These are phyloP conservation scores for Nepenthes gracilis DNA, from an alignment of 148 eudicot genomes.

Conservation along the genomic window DNA sequence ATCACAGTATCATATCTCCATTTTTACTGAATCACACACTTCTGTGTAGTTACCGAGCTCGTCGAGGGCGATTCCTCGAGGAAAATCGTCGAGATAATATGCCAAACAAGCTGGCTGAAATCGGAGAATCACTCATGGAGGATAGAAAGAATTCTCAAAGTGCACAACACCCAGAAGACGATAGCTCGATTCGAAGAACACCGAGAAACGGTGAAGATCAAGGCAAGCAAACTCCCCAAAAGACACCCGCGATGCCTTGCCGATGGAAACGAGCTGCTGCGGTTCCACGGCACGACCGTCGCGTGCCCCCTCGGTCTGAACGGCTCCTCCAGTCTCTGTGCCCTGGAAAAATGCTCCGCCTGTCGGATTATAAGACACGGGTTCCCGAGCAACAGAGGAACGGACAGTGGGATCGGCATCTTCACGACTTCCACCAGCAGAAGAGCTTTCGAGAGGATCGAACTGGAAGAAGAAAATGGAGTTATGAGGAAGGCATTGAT, in stretches of 20 bases:
- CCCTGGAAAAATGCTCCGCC: conserved; percentile 59
- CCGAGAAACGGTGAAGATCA: conserved; percentile 64
- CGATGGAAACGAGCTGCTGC: conserved; percentile 81
- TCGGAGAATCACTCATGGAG: conserved; percentile 60
- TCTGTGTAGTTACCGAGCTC: conserved; percentile 72
- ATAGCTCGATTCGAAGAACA: conserved; percentile 83
- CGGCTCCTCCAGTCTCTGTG: conserved; percentile 64
- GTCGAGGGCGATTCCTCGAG: conserved; percentile 85
- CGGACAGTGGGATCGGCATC: conserved; percentile 60
- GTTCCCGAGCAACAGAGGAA: conserved; percentile 48
- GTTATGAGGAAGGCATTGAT: conserved; percentile 59
- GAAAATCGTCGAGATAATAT: conserved; percentile 88
- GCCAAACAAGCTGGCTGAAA: conserved; percentile 73
- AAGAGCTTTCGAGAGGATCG: conserved; percentile 65
- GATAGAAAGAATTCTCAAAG: conserved; percentile 74
- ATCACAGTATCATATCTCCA: too few species aligned
- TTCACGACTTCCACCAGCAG: conserved; percentile 87
- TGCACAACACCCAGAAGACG: conserved; percentile 89
- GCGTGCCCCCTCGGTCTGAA: conserved; percentile 65
- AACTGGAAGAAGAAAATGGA: conserved; percentile 23
- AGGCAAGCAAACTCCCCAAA: conserved; percentile 82
- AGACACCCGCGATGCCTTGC: conserved; percentile 90
- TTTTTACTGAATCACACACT: not conserved
- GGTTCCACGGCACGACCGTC: conserved; percentile 78
- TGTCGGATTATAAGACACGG: conserved; percentile 78